Evolutionary conservation across 2,329 filamentous ascomycete species (phyloP).

Genomic region (Cladosporium cucumerinum): DNA sequence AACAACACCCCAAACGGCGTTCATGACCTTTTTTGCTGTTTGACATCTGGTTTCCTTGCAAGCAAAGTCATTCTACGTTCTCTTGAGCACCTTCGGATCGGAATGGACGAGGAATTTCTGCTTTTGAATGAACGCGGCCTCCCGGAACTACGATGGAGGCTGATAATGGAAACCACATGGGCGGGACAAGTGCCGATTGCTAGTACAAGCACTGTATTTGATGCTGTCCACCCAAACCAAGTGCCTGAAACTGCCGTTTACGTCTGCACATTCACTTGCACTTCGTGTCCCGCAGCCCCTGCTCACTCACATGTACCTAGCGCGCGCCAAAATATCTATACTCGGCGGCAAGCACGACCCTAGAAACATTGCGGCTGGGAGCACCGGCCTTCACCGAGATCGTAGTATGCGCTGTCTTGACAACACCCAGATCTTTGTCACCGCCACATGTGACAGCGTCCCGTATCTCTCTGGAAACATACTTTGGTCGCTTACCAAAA

Average conservation of each 20-base stretch:
- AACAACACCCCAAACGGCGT: constrained; percentile 14
- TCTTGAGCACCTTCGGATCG: constrained; percentile 9
- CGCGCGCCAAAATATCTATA: background rate
- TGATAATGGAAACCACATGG: constrained; percentile 1
- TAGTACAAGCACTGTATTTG: constrained; percentile 11
- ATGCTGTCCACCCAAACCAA: constrained; percentile 13
- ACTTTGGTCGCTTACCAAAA: background rate
- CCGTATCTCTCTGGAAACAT: background rate
- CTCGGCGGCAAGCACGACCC: background rate
- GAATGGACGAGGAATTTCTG: background rate
- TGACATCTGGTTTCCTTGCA: constrained; percentile 16
- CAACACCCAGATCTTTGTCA: too few relatives aligned
- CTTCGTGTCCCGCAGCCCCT: background rate
- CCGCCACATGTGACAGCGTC: background rate
- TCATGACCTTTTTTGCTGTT: constrained; percentile 11
- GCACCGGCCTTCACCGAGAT: too few relatives aligned
- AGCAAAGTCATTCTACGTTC: constrained; percentile 6
- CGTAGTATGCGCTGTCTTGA: too few relatives aligned
- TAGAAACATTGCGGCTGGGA: background rate
- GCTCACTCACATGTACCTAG: background rate
- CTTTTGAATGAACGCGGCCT: background rate
- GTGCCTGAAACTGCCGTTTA: background rate
- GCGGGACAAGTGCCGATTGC: constrained; percentile 5
- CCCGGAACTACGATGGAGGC: background rate
- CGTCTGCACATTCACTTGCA: background rate